Conservation (phyloP, 495 filamentous ascomycete genomes). For the Oleoguttula mirabilis region DNA sequence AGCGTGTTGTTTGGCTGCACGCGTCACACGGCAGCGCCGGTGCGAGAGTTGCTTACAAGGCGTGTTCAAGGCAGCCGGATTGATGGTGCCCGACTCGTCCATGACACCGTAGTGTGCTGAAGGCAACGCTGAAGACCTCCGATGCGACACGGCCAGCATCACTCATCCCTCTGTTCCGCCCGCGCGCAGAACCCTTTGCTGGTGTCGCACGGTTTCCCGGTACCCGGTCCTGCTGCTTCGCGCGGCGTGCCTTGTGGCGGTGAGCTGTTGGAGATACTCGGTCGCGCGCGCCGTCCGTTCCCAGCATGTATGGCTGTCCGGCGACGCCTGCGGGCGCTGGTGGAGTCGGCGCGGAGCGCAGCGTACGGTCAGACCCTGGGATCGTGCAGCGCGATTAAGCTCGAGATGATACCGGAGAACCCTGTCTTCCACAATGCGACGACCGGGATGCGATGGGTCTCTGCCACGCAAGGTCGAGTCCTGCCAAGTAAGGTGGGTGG, state of each 20-base stretch:
- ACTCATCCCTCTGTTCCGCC: conserved; percentile 13
- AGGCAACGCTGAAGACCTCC: conserved; percentile 11
- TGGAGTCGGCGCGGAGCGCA: conserved; percentile 3
- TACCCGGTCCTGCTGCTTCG: conserved; percentile 6
- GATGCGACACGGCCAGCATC: conserved; percentile 23
- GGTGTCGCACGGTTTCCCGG: conserved; percentile 7
- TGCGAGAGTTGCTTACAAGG: conserved; percentile 38
- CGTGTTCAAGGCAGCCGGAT: conserved; percentile 60
- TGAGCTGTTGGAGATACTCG: conserved; percentile 12
- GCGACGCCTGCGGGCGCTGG: not conserved
- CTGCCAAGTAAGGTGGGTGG: conserved; percentile 3
- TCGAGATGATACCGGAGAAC: not conserved
- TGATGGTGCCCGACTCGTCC: conserved; percentile 68
- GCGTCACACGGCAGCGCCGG: no score
- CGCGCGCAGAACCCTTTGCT: conserved; percentile 9
- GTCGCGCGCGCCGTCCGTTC: conserved; percentile 1
- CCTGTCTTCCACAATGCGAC: conserved; percentile 1
- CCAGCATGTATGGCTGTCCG: conserved; percentile 9
- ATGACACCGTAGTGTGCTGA: conserved; percentile 37
- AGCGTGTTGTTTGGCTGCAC: no score
- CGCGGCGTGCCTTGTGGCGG: conserved; percentile 12
- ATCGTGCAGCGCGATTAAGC: conserved; percentile 11
- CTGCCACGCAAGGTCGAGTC: conserved; percentile 2
- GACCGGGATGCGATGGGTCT: conserved; percentile 1
- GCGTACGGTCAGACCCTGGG: not conserved